These are phyloP conservation scores for Magnusiomyces magnusii DNA, from an alignment of 1,139 yeast species.

Conservation along the genomic window DNA sequence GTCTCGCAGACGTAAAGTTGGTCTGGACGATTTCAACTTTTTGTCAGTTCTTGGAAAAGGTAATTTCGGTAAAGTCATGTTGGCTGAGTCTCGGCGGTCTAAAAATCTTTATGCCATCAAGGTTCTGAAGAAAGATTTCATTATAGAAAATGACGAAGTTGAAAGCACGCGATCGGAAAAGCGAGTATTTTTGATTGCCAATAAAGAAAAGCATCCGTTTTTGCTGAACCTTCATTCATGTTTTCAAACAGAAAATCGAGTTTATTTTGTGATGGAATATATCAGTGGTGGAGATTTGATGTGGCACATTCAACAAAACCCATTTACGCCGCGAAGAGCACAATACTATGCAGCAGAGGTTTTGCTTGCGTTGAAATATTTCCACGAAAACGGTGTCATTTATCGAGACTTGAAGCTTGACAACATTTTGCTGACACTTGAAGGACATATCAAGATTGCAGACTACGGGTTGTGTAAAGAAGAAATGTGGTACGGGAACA, in stretches of 20 bases:
- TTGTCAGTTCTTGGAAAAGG: conserved; percentile 95
- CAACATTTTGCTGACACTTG: conserved; percentile 76
- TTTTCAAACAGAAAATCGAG: conserved; percentile 95
- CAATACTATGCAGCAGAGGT: conserved; percentile 98
- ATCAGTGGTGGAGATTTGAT: conserved; percentile 96
- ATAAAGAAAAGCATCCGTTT: conserved; percentile 87
- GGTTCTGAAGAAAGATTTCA: conserved; percentile 90
- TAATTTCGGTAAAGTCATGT: conserved; percentile 95
- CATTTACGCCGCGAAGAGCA: conserved; percentile 85
- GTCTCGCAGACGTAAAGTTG: conserved; percentile 52
- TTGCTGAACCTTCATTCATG: conserved; percentile 86
- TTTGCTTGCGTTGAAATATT: conserved; percentile 76
- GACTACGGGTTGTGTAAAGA: conserved; percentile 98
- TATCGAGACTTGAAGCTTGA: conserved; percentile 96
- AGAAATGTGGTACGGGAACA: conserved; percentile 84
- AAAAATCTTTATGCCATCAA: conserved; percentile 84
- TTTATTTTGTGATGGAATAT: conserved; percentile 97
- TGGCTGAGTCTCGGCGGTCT: conserved; percentile 83
- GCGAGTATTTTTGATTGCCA: conserved; percentile 85
- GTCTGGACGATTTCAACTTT: conserved; percentile 90
- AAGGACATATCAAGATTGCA: conserved; percentile 95
- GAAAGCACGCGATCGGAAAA: conserved; percentile 92
- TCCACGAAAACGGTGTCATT: conserved; percentile 93
- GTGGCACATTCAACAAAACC: conserved; percentile 97
- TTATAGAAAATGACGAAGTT: conserved; percentile 91